phyloP scores from a whole-genome alignment of 2,329 filamentous ascomycete species.

The Talaromyces marneffei region DNA sequence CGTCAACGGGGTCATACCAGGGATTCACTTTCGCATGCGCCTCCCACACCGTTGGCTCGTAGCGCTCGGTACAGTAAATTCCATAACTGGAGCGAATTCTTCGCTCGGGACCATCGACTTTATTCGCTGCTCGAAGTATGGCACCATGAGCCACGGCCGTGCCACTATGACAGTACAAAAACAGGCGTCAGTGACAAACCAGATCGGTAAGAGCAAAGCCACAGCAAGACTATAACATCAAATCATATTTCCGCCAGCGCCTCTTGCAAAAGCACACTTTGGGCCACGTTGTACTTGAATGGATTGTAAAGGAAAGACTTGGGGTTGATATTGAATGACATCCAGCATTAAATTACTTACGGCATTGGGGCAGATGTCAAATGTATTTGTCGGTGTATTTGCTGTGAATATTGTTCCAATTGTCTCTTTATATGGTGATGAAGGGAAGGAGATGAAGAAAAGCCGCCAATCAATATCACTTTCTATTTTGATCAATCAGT shows the following conservation, averaged over 20 bases:
- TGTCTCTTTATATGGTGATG: neutral
- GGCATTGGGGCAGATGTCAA: neutral
- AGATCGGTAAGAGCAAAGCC: neutral
- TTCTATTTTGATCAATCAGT: no score
- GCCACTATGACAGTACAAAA: constrained; percentile 14
- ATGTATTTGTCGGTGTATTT: neutral
- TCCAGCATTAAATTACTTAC: neutral
- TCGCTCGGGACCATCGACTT: constrained; percentile 23
- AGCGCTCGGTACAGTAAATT: constrained; percentile 19
- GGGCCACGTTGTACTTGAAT: neutral
- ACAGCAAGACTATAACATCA: neutral
- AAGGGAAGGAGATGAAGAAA: neutral
- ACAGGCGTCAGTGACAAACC: neutral
- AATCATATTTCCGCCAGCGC: neutral
- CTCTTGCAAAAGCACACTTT: neutral
- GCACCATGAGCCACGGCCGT: constrained; percentile 28
- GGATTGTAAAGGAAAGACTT: neutral
- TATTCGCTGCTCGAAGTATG: constrained; percentile 26
- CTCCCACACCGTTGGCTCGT: constrained; percentile 9
- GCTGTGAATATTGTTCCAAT: neutral
- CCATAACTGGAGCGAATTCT: constrained; percentile 27
- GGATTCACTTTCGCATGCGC: constrained; percentile 14
- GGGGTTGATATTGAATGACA: neutral
- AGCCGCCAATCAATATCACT: no score
- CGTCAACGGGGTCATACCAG: constrained; percentile 16